Evolutionary conservation across 1,284 basidiomycete genomes (phyloP), one percentile per base, ranked within the genome.

Genomic region (Somion occarium): DNA sequence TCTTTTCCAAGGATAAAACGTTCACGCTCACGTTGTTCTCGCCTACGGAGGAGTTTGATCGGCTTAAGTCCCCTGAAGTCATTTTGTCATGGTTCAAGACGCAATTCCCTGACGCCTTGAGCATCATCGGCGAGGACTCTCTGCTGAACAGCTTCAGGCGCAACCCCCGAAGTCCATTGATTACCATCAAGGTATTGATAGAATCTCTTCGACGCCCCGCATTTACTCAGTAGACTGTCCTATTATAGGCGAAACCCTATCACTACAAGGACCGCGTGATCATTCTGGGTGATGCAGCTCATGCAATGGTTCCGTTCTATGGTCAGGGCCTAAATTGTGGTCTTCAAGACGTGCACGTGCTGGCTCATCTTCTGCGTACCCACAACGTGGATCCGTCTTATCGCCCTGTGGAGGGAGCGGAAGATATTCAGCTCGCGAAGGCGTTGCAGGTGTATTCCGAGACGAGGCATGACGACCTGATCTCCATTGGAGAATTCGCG

Each of bases 281-380:
- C 34, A 79, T 99, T 49, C 73, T 99, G 45, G 96, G 96, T 46
- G 96, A 99, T 69, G 87, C 96, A 34, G 92, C 94, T 5, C 96
- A 99, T 70, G 88, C 91, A 41, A 98, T 98, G 93, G 91, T 95
- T 20, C 96, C 96, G 44, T 99, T 99, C 73, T 99, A 96, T 68
- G 96, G 94, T 19, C 96, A 99, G 74, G 96, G 96, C 19, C 79
- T 99, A 59, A 99, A 99, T 66, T 98, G 95, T 65, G 96, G 96
- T 5, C 80, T 99, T 51, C 97, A 99, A 72, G 96, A 99, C 68
- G 94, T 99, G 54, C 83, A 96, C 56, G 84, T 98, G 45, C 77
- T 99, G 57, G 81, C 85, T 53, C 77, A 84, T 27, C 73, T 93
- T 50, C 76, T 98, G 59, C 80, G 84, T 53, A 76, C 82, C 53